phyloP scores from a whole-genome alignment of 805 yeast species.

The Starmerella potacharoeniae region DNA sequence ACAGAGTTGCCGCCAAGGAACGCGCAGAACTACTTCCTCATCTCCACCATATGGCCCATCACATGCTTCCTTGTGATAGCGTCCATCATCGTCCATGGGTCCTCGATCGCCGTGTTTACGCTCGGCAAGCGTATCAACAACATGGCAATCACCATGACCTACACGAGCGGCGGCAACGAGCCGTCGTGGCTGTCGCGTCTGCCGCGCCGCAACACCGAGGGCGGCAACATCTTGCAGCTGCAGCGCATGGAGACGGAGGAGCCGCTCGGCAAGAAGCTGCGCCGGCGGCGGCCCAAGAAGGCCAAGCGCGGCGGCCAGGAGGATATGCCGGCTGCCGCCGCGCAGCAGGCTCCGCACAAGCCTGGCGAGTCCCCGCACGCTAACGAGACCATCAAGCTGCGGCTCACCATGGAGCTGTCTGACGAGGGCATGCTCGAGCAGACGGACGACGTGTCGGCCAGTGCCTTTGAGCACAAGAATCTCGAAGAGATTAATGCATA shows the following conservation, averaged over 20 bases:
- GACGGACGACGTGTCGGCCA: constrained; percentile 15
- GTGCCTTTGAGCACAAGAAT: constrained; percentile 19
- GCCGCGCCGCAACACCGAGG: constrained; percentile 52
- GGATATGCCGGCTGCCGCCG: background rate
- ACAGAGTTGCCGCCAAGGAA: constrained; percentile 35
- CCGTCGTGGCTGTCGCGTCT: constrained; percentile 75
- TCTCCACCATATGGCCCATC: constrained; percentile 59
- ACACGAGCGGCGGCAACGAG: constrained; percentile 48
- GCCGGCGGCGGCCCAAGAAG: constrained; percentile 1
- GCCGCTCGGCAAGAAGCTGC: constrained; percentile 19
- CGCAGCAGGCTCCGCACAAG: background rate
- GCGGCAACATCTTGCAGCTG: constrained; percentile 67
- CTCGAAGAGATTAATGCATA: constrained; percentile 35
- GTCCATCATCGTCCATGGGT: constrained; percentile 82
- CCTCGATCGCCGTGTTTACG: constrained; percentile 68
- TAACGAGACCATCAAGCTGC: constrained; percentile 10
- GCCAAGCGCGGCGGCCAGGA: background rate
- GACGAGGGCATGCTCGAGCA: constrained; percentile 16
- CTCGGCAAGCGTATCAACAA: constrained; percentile 81
- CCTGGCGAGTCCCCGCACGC: background rate
- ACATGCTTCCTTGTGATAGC: constrained; percentile 68
- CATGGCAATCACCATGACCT: constrained; percentile 84
- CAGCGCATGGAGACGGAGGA: constrained; percentile 68
- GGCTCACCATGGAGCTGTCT: constrained; percentile 16
- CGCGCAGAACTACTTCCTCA: constrained; percentile 48